These are phyloP conservation scores for Lunularia cruciata DNA, from an alignment of 225 moss, liverwort and hornwort species.

Conservation along the genomic window DNA sequence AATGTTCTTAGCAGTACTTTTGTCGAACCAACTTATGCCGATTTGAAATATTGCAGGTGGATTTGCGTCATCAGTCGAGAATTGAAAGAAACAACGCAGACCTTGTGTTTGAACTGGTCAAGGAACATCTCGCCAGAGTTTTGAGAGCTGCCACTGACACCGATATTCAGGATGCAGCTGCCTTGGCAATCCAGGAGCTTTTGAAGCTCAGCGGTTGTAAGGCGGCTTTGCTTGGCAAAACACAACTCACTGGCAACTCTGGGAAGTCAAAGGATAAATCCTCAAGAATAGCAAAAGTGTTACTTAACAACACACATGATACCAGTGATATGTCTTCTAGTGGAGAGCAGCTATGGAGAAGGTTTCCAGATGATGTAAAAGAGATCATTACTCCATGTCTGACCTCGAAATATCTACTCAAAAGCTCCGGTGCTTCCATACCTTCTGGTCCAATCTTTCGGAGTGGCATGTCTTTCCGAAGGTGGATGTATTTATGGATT, in stretches of 20 bases:
- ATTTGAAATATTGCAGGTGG: conserved; percentile 49
- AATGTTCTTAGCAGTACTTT: neutral
- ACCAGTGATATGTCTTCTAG: conserved; percentile 42
- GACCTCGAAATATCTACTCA: conserved; percentile 87
- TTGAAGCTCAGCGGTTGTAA: conserved; percentile 85
- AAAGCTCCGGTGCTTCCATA: conserved; percentile 57
- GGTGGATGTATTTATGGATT: conserved; percentile 96
- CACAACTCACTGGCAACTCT: conserved; percentile 36
- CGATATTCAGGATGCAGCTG: conserved; percentile 89
- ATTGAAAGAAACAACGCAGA: conserved; percentile 90
- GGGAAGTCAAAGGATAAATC: conserved; percentile 31
- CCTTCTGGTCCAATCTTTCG: conserved; percentile 67
- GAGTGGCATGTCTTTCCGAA: conserved; percentile 76
- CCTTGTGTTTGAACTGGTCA: conserved; percentile 88
- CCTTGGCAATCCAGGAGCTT: conserved; percentile 93
- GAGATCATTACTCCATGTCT: conserved; percentile 96
- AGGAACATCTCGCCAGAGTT: conserved; percentile 86
- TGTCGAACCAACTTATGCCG: neutral
- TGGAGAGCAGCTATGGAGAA: conserved; percentile 88
- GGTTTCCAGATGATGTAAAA: conserved; percentile 94
- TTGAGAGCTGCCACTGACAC: conserved; percentile 94
- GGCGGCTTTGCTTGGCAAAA: conserved; percentile 55
- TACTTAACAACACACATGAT: conserved; percentile 19
- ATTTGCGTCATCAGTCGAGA: conserved; percentile 76
- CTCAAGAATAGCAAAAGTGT: conserved; percentile 22